Conservation (phyloP, 768 basidiomycete genomes). For the Crepidotus variabilis region DNA sequence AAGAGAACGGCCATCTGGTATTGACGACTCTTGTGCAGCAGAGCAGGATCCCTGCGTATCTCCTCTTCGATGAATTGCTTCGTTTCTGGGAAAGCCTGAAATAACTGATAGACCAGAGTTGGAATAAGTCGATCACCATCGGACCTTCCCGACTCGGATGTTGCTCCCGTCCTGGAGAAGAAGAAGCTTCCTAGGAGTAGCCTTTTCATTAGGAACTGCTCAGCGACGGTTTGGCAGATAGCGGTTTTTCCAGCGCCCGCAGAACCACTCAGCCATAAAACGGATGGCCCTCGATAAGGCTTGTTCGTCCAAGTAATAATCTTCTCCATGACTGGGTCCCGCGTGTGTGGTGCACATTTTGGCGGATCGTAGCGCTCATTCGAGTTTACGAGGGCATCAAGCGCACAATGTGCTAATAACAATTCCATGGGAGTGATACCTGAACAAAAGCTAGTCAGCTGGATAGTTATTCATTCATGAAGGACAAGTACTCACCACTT, state of each 20-base stretch:
- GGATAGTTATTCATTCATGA: too few relatives aligned
- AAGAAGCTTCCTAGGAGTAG: constrained; percentile 28
- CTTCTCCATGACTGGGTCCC: not conserved
- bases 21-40: constrained; percentile 8
- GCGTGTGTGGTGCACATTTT: not conserved
- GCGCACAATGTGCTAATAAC: not conserved
- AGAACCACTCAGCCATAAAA: constrained; percentile 18
- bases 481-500: too few relatives aligned
- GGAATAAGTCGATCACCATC: constrained; percentile 21
- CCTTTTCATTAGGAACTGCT: constrained; percentile 6
- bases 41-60: constrained; percentile 9
- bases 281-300: not conserved
- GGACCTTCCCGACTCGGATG: constrained; percentile 12
- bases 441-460: not conserved
- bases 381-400: constrained; percentile 1
- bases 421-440: not conserved
- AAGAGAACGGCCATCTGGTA: constrained; percentile 15
- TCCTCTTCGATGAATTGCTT: constrained; percentile 7
- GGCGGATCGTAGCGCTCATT: not conserved
- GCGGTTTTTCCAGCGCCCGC: constrained; percentile 20
- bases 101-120: constrained; percentile 25
- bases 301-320: not conserved
- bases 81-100: constrained; percentile 1
- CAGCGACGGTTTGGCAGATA: constrained; percentile 14
- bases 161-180: constrained; percentile 25